phyloP scores from a whole-genome alignment of 2,329 filamentous ascomycete species.

The Trichoderma brevicompactum region DNA sequence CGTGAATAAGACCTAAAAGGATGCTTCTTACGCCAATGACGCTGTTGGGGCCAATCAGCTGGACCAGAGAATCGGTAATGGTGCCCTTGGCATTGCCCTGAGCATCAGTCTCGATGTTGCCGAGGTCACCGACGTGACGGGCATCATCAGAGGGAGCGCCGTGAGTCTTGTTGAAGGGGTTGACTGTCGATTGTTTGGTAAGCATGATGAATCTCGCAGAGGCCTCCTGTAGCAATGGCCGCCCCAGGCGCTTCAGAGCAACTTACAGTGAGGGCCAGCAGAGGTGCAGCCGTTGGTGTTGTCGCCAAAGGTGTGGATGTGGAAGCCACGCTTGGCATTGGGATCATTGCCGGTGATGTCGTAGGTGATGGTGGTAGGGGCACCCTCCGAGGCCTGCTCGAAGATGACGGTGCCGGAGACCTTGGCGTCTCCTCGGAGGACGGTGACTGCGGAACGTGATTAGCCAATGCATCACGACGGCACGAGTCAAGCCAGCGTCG shows the following conservation, averaged over 20 bases:
- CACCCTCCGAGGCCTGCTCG: conserved; percentile 83
- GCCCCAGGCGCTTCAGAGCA: neutral
- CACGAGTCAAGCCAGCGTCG: neutral
- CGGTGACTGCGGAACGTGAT: conserved; percentile 71
- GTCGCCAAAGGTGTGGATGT: conserved; percentile 98
- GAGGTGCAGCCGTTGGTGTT: conserved; percentile 99
- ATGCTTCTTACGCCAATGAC: conserved; percentile 76
- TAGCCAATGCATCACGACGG: conserved; percentile 21
- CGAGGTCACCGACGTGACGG: conserved; percentile 96
- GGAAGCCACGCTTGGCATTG: conserved; percentile 96
- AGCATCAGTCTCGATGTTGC: conserved; percentile 94
- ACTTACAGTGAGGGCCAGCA: conserved; percentile 94
- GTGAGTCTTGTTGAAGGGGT: conserved; percentile 91
- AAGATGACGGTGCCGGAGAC: conserved; percentile 92
- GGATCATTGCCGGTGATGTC: conserved; percentile 90
- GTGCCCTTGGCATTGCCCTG: conserved; percentile 89
- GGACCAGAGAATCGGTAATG: conserved; percentile 79
- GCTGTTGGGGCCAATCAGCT: conserved; percentile 95
- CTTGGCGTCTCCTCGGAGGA: conserved; percentile 97
- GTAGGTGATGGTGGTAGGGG: conserved; percentile 86
- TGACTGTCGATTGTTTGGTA: conserved; percentile 65
- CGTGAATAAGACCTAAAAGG: neutral
- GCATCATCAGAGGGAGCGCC: conserved; percentile 80
- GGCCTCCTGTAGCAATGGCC: too few relatives aligned
- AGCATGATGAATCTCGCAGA: conserved; percentile 19